Percentiles rank a stretch among this genome's conserved stretches.
phyloP scores from a whole-genome alignment of 108 stramenopile species.

The Craspedostauros australis region DNA sequence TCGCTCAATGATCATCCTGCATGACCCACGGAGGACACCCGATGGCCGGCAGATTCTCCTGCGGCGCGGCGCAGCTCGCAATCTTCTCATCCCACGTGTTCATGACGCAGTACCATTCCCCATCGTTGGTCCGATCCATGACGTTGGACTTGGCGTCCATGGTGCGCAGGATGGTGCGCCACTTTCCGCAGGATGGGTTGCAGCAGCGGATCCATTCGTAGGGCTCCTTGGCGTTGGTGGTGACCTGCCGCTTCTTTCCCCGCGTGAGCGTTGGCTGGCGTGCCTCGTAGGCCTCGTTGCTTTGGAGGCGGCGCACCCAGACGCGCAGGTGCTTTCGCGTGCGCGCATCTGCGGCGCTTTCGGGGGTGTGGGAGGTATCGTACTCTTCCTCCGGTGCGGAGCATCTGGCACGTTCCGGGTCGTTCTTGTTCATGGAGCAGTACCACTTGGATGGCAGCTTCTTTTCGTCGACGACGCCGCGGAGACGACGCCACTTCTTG shows the following conservation, averaged over 20 bases:
- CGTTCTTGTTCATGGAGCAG: conserved; percentile 86
- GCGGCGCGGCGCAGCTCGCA: conserved; percentile 83
- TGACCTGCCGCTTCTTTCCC: conserved; percentile 46
- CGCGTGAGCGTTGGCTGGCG: conserved; percentile 56
- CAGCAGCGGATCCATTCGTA: conserved; percentile 88
- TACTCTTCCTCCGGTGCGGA: conserved; percentile 88
- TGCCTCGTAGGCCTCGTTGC: conserved; percentile 77
- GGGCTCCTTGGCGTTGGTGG: conserved; percentile 62
- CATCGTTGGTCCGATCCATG: conserved; percentile 53
- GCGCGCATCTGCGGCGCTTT: conserved; percentile 74
- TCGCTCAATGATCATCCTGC: conserved; percentile 37
- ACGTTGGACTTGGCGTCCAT: conserved; percentile 70
- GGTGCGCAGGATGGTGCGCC: conserved; percentile 67
- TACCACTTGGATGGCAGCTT: conserved; percentile 85
- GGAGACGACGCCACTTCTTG: conserved; percentile 88
- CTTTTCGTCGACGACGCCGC: conserved; percentile 80
- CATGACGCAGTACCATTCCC: conserved; percentile 91
- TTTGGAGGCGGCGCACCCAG: conserved; percentile 78
- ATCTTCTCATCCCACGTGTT: conserved; percentile 89
- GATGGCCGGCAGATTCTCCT: conserved; percentile 79
- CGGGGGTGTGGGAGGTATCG: conserved; percentile 66
- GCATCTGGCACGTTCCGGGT: conserved; percentile 78
- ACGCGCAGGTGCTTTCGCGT: conserved; percentile 79
- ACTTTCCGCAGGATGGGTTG: conserved; percentile 82
- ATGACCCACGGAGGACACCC: conserved; percentile 87